Percentiles rank a stretch among this genome's conserved stretches.
phyloP scores from a whole-genome alignment of 805 yeast genomes.

The Saccharomycopsis selenospora region DNA sequence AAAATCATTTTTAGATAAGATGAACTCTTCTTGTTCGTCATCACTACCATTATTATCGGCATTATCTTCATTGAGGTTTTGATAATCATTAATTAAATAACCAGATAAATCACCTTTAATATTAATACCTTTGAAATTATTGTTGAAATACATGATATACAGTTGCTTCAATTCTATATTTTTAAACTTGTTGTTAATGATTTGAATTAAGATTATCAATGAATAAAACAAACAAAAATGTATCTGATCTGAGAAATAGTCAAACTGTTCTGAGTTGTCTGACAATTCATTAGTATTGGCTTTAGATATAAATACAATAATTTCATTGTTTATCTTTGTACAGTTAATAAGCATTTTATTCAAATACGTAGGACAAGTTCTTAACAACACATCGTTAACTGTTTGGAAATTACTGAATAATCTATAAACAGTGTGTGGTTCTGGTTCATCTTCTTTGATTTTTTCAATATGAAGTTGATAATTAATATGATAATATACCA shows the following conservation, averaged over 20 bases:
- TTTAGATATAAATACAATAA: conserved; percentile 11
- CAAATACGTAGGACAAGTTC: conserved; percentile 1
- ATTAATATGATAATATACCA: conserved; percentile 32
- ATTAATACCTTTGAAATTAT: not conserved
- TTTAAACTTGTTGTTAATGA: conserved; percentile 5
- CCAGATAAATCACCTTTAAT: not conserved
- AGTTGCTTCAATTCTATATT: not conserved
- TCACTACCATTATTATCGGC: not conserved
- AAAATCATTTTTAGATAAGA: conserved; percentile 5
- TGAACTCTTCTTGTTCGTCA: too few relatives aligned
- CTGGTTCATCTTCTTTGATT: conserved; percentile 4
- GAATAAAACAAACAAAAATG: conserved; percentile 33
- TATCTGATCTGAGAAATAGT: conserved; percentile 51
- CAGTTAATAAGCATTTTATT: conserved; percentile 10
- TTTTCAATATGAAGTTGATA: conserved; percentile 13
- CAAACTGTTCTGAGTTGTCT: conserved; percentile 44
- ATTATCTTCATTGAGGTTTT: not conserved
- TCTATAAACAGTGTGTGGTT: too few relatives aligned
- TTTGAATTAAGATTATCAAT: conserved; percentile 7
- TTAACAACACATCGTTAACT: conserved; percentile 7
- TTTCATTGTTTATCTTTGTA: conserved; percentile 8
- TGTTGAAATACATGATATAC: conserved; percentile 4
- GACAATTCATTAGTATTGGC: conserved; percentile 10
- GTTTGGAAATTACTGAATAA: conserved; percentile 11
- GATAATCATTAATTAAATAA: not conserved